Percentiles rank a stretch among this genome's conserved stretches.
These are phyloP conservation scores for Xylaria sp. DNA, from an alignment of 2,329 filamentous ascomycete genomes.

Conservation along the genomic window DNA sequence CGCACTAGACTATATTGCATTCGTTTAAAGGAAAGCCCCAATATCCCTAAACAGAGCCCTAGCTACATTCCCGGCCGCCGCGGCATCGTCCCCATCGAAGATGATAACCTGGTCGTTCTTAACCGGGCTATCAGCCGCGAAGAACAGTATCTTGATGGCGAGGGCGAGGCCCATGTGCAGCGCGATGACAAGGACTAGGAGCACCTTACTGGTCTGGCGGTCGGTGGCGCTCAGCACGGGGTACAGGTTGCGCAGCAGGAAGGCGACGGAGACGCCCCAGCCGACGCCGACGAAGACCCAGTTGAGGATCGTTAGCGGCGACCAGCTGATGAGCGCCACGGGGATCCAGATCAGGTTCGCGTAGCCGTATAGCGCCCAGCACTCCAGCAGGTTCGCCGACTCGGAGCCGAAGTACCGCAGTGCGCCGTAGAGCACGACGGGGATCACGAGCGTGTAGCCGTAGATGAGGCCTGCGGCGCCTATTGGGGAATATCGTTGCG, in stretches of 20 bases:
- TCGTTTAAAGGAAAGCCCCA: background rate
- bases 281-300: slow-evolving; percentile 92
- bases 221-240: slow-evolving; percentile 94
- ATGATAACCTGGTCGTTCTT: slow-evolving; percentile 43
- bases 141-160: slow-evolving; percentile 97
- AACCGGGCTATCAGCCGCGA: slow-evolving; percentile 79
- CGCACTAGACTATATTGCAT: background rate
- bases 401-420: slow-evolving; percentile 97
- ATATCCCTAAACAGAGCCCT: slow-evolving; percentile 35
- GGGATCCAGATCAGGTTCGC: slow-evolving; percentile 97
- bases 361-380: slow-evolving; percentile 96
- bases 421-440: slow-evolving; percentile 84
- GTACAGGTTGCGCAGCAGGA: slow-evolving; percentile 86
- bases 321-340: slow-evolving; percentile 92
- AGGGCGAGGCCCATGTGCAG: slow-evolving; percentile 91
- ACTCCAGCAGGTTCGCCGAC: slow-evolving; percentile 91
- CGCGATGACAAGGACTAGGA: slow-evolving; percentile 84
- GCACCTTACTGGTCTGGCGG: slow-evolving; percentile 86
- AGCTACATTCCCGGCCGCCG: slow-evolving; percentile 27
- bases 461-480: slow-evolving; percentile 92
- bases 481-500: slow-evolving; percentile 46
- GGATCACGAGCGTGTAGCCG: slow-evolving; percentile 91
- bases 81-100: slow-evolving; percentile 23
- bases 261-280: slow-evolving; percentile 83
- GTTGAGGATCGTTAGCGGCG: slow-evolving; percentile 85